Percentiles rank a stretch among this genome's conserved stretches.
phyloP scores from a whole-genome alignment of 2,329 filamentous ascomycete genomes.

The Hypoxylon sp. region DNA sequence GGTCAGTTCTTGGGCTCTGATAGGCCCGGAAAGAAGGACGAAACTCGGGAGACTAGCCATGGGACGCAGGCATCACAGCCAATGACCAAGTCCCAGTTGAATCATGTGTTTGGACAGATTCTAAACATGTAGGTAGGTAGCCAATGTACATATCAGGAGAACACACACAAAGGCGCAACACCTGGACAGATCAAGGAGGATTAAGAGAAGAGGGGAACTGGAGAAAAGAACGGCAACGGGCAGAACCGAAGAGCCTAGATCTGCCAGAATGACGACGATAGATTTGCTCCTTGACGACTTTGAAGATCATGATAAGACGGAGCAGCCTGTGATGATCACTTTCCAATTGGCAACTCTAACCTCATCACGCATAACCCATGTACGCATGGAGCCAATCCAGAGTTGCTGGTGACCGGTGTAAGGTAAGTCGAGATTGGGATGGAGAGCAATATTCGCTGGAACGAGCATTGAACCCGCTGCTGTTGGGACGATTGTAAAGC shows the following conservation, averaged over 20 bases:
- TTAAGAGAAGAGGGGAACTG: conserved; percentile 27
- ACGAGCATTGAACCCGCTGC: conserved; percentile 11
- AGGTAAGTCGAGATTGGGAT: conserved; percentile 15
- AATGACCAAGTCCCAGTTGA: conserved; percentile 27
- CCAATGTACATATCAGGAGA: conserved; percentile 24
- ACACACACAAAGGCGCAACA: conserved; percentile 13
- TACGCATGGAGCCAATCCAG: conserved; percentile 32
- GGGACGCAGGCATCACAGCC: conserved; percentile 27
- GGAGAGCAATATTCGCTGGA: conserved; percentile 18
- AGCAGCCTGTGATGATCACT: conserved; percentile 21
- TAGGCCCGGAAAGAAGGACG: conserved; percentile 34
- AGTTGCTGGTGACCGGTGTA: conserved; percentile 21
- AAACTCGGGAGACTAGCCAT: conserved; percentile 38
- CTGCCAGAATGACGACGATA: conserved; percentile 11
- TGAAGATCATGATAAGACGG: conserved; percentile 30
- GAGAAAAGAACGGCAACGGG: conserved; percentile 10
- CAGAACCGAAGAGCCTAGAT: conserved; percentile 15
- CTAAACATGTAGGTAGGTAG: conserved; percentile 21
- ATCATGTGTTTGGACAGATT: conserved; percentile 31
- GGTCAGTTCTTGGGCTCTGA: conserved; percentile 29
- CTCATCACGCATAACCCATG: conserved; percentile 26
- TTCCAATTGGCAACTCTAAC: conserved; percentile 25
- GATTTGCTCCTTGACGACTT: conserved; percentile 13
- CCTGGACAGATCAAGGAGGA: conserved; percentile 10
- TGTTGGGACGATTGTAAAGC: conserved; percentile 4